Conservation (phyloP, 192 early-diverging fungal species). For the Gamsiella multidivaricata region DNA sequence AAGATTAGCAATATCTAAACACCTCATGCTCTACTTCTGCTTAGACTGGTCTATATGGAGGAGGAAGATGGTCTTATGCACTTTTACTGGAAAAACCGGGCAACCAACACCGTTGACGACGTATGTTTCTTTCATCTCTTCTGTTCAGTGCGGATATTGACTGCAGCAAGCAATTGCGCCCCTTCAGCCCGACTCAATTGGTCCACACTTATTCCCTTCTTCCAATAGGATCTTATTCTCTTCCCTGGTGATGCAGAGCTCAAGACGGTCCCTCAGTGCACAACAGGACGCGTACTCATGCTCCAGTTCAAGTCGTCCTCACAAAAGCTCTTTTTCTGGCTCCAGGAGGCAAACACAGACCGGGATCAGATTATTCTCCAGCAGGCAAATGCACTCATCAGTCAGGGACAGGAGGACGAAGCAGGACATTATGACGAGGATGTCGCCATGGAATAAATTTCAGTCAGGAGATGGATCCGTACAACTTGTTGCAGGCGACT, state of each 20-base stretch:
- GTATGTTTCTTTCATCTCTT: slow-evolving; percentile 23
- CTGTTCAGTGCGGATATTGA: slow-evolving; percentile 1
- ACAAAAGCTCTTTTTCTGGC: slow-evolving; percentile 87
- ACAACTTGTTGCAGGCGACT: neutral
- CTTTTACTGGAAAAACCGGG: slow-evolving; percentile 84
- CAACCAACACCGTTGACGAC: slow-evolving; percentile 60
- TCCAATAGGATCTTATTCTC: slow-evolving; percentile 72
- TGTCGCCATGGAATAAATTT: slow-evolving; percentile 25
- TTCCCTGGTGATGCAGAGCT: slow-evolving; percentile 84
- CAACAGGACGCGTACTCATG: slow-evolving; percentile 80
- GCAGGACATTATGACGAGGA: slow-evolving; percentile 29
- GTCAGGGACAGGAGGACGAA: slow-evolving; percentile 40
- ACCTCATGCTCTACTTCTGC: neutral
- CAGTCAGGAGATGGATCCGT: neutral
- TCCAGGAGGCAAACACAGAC: slow-evolving; percentile 74
- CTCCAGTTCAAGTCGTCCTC: slow-evolving; percentile 84
- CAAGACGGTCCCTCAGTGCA: slow-evolving; percentile 58
- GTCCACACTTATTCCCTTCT: neutral
- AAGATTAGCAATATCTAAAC: neutral
- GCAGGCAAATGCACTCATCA: slow-evolving; percentile 69
- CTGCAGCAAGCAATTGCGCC: too few relatives aligned
- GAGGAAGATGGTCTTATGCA: slow-evolving; percentile 80
- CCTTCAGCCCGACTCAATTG: too few relatives aligned
- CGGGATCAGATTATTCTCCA: slow-evolving; percentile 67
- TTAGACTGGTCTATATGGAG: slow-evolving; percentile 70